Conservation (phyloP, 805 yeast species). For the Brettanomyces nanus region DNA sequence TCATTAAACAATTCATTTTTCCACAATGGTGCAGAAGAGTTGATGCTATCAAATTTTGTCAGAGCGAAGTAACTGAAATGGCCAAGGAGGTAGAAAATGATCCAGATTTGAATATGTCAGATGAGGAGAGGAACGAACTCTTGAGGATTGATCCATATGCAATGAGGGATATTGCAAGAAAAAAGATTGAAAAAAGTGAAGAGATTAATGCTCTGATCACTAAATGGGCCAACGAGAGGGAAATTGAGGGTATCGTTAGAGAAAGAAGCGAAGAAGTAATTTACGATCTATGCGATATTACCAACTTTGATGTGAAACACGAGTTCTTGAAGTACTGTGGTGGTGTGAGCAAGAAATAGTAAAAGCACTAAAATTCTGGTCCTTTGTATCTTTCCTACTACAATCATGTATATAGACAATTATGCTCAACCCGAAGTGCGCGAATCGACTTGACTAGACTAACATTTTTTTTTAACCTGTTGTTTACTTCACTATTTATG, state of each 20-base stretch:
- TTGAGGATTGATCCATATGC: constrained; percentile 45
- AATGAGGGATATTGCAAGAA: constrained; percentile 28
- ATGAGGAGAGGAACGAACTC: constrained; percentile 15
- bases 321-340: constrained; percentile 10
- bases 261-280: constrained; percentile 28
- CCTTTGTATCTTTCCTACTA: too few relatives aligned
- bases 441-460: too few relatives aligned
- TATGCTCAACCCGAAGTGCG: too few relatives aligned
- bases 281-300: constrained; percentile 26
- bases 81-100: constrained; percentile 8
- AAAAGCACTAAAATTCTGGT: not conserved
- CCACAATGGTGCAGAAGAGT: constrained; percentile 41
- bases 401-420: too few relatives aligned
- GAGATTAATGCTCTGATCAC: constrained; percentile 23
- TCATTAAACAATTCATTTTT: constrained; percentile 29
- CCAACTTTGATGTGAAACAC: constrained; percentile 7
- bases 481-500: too few relatives aligned
- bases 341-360: not conserved
- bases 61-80: constrained; percentile 23
- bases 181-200: constrained; percentile 21
- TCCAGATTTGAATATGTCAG: constrained; percentile 9
- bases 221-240: constrained; percentile 33
- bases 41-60: constrained; percentile 34
- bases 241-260: constrained; percentile 33
- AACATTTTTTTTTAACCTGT: too few relatives aligned